Conservation (phyloP, 2,329 filamentous ascomycete species). For the Penicillium sp. region DNA sequence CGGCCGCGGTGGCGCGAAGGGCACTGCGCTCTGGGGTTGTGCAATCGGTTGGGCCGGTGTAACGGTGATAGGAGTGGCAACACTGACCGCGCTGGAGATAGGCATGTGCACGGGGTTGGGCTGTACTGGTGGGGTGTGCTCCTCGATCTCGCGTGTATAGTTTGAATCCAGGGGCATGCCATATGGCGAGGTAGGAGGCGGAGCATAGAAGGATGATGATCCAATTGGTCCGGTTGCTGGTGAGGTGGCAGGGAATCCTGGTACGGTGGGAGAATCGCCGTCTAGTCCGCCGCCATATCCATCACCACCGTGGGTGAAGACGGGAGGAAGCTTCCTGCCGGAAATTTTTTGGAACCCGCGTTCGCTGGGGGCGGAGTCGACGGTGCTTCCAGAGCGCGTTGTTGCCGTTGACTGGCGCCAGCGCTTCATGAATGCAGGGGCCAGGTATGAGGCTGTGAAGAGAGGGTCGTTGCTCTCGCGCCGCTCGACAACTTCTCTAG, state of each 20-base stretch:
- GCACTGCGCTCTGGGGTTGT: constrained; percentile 25
- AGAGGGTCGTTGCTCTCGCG: constrained; percentile 40
- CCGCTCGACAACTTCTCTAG: constrained; percentile 35
- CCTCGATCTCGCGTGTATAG: constrained; percentile 32
- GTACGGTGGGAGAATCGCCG: constrained; percentile 31
- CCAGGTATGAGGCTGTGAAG: constrained; percentile 38
- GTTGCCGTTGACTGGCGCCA: constrained; percentile 40
- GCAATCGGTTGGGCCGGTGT: constrained; percentile 26
- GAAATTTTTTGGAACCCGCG: constrained; percentile 51
- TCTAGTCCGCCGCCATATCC: constrained; percentile 42
- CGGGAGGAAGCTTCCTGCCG: constrained; percentile 48
- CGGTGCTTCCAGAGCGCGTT: constrained; percentile 34
- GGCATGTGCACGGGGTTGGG: constrained; percentile 46
- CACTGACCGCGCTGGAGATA: constrained; percentile 35
- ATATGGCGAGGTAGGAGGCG: constrained; percentile 27
- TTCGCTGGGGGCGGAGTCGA: constrained; percentile 38
- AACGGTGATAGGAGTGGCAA: constrained; percentile 23
- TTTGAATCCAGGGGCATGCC: constrained; percentile 32
- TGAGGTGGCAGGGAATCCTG: constrained; percentile 24
- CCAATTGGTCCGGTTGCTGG: constrained; percentile 22
- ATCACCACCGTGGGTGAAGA: constrained; percentile 47
- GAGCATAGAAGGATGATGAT: constrained; percentile 25
- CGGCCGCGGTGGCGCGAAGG: constrained; percentile 28
- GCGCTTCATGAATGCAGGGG: constrained; percentile 40
- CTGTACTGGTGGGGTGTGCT: constrained; percentile 36